phyloP scores from a whole-genome alignment of 2,329 filamentous ascomycete genomes.

The Lecanicillium sp. region DNA sequence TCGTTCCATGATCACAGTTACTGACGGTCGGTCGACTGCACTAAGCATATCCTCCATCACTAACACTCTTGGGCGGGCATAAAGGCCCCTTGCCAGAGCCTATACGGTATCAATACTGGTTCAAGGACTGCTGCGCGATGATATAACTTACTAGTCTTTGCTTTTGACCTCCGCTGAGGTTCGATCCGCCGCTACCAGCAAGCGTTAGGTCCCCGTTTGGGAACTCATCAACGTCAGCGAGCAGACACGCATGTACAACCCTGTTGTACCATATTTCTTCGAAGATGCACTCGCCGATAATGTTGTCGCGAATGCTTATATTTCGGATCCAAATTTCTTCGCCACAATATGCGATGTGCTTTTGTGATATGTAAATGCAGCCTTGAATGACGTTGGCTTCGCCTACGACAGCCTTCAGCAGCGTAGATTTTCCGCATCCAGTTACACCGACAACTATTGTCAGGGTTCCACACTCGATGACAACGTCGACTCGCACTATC shows the following conservation, averaged over 20 bases:
- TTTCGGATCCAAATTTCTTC: constrained; percentile 27
- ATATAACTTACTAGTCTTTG: constrained; percentile 14
- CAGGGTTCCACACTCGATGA: too few relatives aligned
- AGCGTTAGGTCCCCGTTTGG: constrained; percentile 16
- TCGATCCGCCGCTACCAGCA: constrained; percentile 23
- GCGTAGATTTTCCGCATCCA: constrained; percentile 23
- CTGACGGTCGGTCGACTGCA: constrained; percentile 8
- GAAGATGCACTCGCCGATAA: constrained; percentile 16
- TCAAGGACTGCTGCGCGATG: not conserved
- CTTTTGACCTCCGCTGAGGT: constrained; percentile 27
- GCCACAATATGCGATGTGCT: constrained; percentile 21
- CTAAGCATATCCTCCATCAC: constrained; percentile 11
- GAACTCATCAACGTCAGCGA: constrained; percentile 18
- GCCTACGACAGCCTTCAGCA: constrained; percentile 22
- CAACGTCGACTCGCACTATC: too few relatives aligned
- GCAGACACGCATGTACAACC: constrained; percentile 25
- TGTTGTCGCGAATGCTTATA: constrained; percentile 24
- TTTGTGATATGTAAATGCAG: constrained; percentile 13
- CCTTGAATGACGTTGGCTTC: constrained; percentile 16
- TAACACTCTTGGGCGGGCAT: constrained; percentile 2
- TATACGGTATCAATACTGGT: not conserved
- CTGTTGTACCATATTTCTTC: constrained; percentile 16
- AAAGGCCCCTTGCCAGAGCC: constrained; percentile 3
- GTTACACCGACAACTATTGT: constrained; percentile 23
- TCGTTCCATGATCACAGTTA: not conserved